These are phyloP conservation scores for Lactarius akahatsu DNA, from an alignment of 768 basidiomycete genomes.

Conservation along the genomic window DNA sequence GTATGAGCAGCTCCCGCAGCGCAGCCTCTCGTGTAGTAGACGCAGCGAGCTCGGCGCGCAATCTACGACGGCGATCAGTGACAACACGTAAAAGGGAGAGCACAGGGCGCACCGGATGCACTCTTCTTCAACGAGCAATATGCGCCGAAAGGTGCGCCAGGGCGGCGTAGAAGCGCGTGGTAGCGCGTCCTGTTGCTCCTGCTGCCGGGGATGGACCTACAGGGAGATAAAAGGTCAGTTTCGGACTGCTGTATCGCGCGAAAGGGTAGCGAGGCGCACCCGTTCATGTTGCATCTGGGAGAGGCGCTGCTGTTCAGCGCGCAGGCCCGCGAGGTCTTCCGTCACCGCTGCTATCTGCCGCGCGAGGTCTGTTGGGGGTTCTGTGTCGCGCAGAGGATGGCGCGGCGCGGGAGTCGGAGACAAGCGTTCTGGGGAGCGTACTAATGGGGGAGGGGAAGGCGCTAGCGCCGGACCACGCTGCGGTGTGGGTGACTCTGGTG, in stretches of 20 bases:
- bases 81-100: background rate
- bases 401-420: background rate
- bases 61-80: constrained; percentile 2
- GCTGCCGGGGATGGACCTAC: background rate
- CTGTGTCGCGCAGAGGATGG: background rate
- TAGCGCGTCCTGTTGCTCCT: background rate
- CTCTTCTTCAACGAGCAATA: constrained; percentile 29
- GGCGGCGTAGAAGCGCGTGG: background rate
- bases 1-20: constrained; percentile 19
- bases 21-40: constrained; percentile 19
- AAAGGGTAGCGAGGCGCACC: constrained; percentile 2
- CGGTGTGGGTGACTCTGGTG: constrained; percentile 14
- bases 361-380: constrained; percentile 6
- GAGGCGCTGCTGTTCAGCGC: constrained; percentile 18
- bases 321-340: constrained; percentile 11
- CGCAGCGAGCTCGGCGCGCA: constrained; percentile 27
- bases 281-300: background rate
- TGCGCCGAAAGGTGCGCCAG: constrained; percentile 7
- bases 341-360: constrained; percentile 20
- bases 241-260: background rate
- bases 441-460: background rate
- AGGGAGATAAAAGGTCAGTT: background rate
- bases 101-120: constrained; percentile 26
- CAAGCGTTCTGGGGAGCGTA: background rate
- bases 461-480: background rate